Evolutionary conservation across 2,329 filamentous ascomycete species (phyloP), one percentile per base, ranked within the genome.

Genomic region (Colletotrichum shisoi): DNA sequence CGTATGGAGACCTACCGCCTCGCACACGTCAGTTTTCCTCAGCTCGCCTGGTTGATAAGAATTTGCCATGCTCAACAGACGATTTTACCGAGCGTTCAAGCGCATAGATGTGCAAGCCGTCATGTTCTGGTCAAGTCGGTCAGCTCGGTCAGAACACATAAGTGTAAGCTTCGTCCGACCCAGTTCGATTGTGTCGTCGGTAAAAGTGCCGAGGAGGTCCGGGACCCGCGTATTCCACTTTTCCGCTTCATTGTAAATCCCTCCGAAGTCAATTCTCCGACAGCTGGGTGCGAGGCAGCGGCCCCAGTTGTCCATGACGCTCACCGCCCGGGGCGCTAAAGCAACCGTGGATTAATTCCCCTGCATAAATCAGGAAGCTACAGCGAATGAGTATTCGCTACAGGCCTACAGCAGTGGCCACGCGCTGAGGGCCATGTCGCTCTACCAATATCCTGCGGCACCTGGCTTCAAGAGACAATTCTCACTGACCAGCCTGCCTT

Each of bases 171-270:
- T 31, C 3, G 34, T 19, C 51, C 21, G 51, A 34, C 11, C 45
- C 21, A 21, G 45, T 45, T 45, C n/a, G 4, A 34, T 19, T 3
- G 27, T 51, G 48, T 51, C 4, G 27, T 51, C 17, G 48, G 17
- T n/a, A 51, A 11, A 7, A 27, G 27, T 34, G 21, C 17, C 27
- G n/a, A 37, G 17, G 27, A 52, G 49, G 31, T 13, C n/a, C 27
- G 7, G n/a, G 48, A 7, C 48, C 51, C n/a, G 5, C 31, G 1
- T 15, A 0, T 17, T 19, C 17, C 61, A 57, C 44, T 27, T 45
- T 4, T 44, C 45, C 61, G 53, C 61, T 52, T 51, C 37, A 51
- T 58, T n/a, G 37, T 63, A 63, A 57, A 44, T 58, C 61, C 61
- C 19, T 52, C 52, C 61, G 61, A 52, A 48, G 42, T n/a, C 3